These are phyloP conservation scores for Termitomyces sp. DNA, from an alignment of 768 basidiomycete species.

Conservation along the genomic window DNA sequence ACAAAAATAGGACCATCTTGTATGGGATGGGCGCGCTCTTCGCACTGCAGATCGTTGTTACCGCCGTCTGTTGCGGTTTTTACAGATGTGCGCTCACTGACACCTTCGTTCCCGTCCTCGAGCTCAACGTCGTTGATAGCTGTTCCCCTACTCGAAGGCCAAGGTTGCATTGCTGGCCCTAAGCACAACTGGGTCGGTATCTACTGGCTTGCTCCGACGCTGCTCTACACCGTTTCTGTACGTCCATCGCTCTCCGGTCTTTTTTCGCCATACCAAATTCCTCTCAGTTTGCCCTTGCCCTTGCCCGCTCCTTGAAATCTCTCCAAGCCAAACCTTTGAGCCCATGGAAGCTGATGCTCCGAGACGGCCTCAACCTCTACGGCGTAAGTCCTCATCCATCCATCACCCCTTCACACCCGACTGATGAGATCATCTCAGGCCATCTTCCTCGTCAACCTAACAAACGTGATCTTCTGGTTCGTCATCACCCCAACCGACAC, in stretches of 20 bases:
- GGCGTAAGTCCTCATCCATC: conserved; percentile 38
- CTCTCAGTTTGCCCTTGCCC: conserved; percentile 51
- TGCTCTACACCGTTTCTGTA: conserved; percentile 69
- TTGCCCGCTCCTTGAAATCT: conserved; percentile 54
- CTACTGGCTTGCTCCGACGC: conserved; percentile 77
- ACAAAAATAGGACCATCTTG: conserved; percentile 54
- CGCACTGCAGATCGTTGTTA: conserved; percentile 64
- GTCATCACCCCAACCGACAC: conserved; percentile 61
- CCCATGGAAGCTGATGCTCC: conserved; percentile 85
- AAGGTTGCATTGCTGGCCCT: conserved; percentile 86
- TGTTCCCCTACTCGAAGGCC: conserved; percentile 65
- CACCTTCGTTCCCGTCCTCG: conserved; percentile 3
- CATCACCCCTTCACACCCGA: conserved; percentile 3
- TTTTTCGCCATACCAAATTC: background rate
- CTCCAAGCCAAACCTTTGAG: conserved; percentile 52
- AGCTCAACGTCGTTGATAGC: conserved; percentile 28
- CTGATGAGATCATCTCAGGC: conserved; percentile 30
- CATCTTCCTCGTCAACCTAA: conserved; percentile 74
- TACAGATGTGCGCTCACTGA: conserved; percentile 51
- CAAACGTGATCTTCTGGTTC: conserved; percentile 87
- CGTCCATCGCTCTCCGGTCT: conserved; percentile 17
- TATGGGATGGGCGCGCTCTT: conserved; percentile 52
- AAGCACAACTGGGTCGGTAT: conserved; percentile 78
- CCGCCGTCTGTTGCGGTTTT: conserved; percentile 74
- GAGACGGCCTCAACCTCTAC: conserved; percentile 84